Evolutionary conservation across 495 filamentous ascomycete species (phyloP).

Genomic region (Thozetella sp.): DNA sequence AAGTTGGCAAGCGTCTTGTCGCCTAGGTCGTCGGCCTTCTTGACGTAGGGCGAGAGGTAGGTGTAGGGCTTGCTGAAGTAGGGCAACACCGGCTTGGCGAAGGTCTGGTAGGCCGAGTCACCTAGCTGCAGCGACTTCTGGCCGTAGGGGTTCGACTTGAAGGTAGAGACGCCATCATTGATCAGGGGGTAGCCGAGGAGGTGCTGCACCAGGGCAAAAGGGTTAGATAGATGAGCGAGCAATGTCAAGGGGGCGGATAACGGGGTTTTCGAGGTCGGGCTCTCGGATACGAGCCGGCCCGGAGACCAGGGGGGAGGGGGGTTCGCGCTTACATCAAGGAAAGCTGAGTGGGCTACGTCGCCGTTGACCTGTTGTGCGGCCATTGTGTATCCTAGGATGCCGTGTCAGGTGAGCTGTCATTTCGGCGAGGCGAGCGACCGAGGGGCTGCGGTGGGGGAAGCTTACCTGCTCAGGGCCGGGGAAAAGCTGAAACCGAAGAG

Average conservation of each 20-base stretch:
- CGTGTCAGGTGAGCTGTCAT: background rate
- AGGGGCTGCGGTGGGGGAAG: background rate
- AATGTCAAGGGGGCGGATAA: background rate
- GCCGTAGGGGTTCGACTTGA: constrained; percentile 80
- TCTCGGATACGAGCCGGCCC: background rate
- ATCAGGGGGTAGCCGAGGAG: constrained; percentile 84
- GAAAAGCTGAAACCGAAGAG: too few relatives aligned
- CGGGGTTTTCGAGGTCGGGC: constrained; percentile 4
- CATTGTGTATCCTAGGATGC: constrained; percentile 8
- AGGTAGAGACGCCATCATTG: constrained; percentile 72
- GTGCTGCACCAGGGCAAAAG: constrained; percentile 58
- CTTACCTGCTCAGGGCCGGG: too few relatives aligned
- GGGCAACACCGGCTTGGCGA: constrained; percentile 72
- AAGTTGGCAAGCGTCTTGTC: constrained; percentile 73
- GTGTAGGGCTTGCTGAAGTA: constrained; percentile 76
- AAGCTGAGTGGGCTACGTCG: constrained; percentile 22
- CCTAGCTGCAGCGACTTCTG: constrained; percentile 76
- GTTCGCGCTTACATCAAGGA: constrained; percentile 21
- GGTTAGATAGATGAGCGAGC: background rate
- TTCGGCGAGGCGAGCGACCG: background rate
- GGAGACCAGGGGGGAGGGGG: background rate
- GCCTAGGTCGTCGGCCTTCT: constrained; percentile 78
- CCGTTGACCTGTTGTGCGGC: constrained; percentile 23
- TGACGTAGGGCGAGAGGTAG: constrained; percentile 80
- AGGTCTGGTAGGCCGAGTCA: constrained; percentile 63